A percentile compares a stretch with the other conserved stretches of the same genome.
phyloP scores from a whole-genome alignment of 495 filamentous ascomycete genomes.

The Daldinia concentrica region DNA sequence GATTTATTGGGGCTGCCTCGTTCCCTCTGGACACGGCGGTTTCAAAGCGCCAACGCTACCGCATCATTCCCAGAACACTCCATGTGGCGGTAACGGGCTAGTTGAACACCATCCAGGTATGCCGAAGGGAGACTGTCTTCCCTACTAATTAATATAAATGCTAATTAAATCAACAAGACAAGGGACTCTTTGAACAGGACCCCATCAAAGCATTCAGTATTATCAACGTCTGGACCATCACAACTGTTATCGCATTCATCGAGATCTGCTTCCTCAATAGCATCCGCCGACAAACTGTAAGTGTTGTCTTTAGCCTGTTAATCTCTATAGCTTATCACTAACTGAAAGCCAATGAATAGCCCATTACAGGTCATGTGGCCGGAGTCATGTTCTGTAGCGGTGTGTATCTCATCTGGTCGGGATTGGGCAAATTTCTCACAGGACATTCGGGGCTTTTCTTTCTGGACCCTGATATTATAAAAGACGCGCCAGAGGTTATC shows the following conservation, averaged over 20 bases:
- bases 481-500: conserved; percentile 43
- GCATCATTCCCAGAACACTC: conserved; percentile 5
- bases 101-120: conserved; percentile 37
- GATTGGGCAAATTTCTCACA: conserved; percentile 56
- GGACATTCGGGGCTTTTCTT: conserved; percentile 60
- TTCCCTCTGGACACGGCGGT: conserved; percentile 51
- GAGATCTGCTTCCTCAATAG: conserved; percentile 61
- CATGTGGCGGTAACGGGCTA: conserved; percentile 7
- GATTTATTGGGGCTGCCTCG: conserved; percentile 58
- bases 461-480: conserved; percentile 53
- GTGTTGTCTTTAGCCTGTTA: conserved; percentile 3
- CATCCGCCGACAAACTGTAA: conserved; percentile 59
- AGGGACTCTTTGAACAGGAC: conserved; percentile 47
- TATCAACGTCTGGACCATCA: conserved; percentile 55
- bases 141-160: not conserved
- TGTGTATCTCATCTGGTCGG: conserved; percentile 59
- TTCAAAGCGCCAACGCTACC: conserved; percentile 38
- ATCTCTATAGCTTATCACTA: not conserved
- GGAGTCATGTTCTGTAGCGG: conserved; percentile 50
- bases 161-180: conserved; percentile 28
- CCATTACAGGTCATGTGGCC: conserved; percentile 49
- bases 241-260: conserved; percentile 53
- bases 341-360: conserved; percentile 35
- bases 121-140: not conserved
- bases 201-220: conserved; percentile 55